Base-by-base conservation (phyloP, 2,329 filamentous ascomycete genomes). In the Clarireedia homoeocarpa region DNA sequence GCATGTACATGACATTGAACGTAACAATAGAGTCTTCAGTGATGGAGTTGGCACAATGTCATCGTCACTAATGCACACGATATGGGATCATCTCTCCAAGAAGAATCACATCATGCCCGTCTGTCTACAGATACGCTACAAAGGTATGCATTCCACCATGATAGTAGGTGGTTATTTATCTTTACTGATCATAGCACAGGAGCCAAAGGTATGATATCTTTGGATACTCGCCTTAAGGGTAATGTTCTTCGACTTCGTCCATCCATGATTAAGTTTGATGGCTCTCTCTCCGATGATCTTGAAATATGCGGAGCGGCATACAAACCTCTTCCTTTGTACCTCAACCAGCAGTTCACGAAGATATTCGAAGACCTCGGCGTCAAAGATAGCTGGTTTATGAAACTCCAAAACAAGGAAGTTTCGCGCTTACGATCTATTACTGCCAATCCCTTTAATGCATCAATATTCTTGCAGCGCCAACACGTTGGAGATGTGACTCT, bases 341-440 rank as follows among this genome's bases (percentile, higher is more conserved):
- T 95, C 1, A 95, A 95, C 65, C 83, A 86, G 0, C 88, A 89
- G 61, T 76, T 91, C 59, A 90, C 95, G 71, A 95, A 95, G 67
- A 90, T 95, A 5, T 70, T 95, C 0, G 90, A 95, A 65, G 90
- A 95, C 61, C 83, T 92, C 69, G 77, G 79, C 0, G 82, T 87
- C 0, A 67, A 75, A 0, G 65, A 72, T 1, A 55, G 70, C 0
- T 85, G 80, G 67, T 92, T 95, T 61, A 66, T 86, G 10, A 65
- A 75, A 0, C 71, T 89, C 1, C 89, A 94, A 68, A 72, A 75
- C 0, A 72, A 73, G n/a, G 85, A 85, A 27, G 71, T 94, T 3
- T 61, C 76, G 0, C 73, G 77, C 12, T 73, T 95, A 4, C 78
- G 82, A 3, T 70, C 71, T 10, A 81, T 86, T 48, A 85, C 84